These are phyloP conservation scores for Beauveria brongniartii DNA, from an alignment of 2,329 filamentous ascomycete species.

Conservation along the genomic window DNA sequence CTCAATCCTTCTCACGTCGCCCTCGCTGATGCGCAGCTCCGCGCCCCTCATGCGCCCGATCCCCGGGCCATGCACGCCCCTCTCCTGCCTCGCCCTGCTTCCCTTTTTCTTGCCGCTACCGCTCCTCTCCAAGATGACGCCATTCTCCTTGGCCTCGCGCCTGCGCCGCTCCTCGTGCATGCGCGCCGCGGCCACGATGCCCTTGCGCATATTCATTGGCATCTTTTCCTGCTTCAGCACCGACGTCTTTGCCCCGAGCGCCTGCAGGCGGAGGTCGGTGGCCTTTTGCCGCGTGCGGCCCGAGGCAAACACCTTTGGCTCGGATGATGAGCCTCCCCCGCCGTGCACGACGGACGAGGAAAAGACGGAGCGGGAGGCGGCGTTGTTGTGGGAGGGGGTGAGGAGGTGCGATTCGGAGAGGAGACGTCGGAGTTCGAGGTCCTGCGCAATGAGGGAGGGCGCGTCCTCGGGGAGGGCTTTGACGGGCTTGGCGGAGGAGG, in stretches of 20 bases:
- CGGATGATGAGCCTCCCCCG: slow-evolving; percentile 22
- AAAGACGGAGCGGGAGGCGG: slow-evolving; percentile 39
- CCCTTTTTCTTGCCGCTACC: slow-evolving; percentile 28
- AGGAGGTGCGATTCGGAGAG: slow-evolving; percentile 89
- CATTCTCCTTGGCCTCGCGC: slow-evolving; percentile 78
- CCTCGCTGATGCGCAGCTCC: slow-evolving; percentile 67
- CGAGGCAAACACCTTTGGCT: slow-evolving; percentile 36
- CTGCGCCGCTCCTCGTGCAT: slow-evolving; percentile 63
- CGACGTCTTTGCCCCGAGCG: slow-evolving; percentile 69
- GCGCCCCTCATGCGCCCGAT: slow-evolving; percentile 77
- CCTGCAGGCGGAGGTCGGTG: slow-evolving; percentile 73
- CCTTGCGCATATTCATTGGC: slow-evolving; percentile 79
- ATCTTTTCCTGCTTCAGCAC: slow-evolving; percentile 75
- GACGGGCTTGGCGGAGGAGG: slow-evolving; percentile 19
- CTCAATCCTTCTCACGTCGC: slow-evolving; percentile 66
- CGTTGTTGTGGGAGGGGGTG: slow-evolving; percentile 29
- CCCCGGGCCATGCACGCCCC: slow-evolving; percentile 63
- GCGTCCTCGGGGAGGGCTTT: slow-evolving; percentile 45
- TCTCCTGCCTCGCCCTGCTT: slow-evolving; percentile 40
- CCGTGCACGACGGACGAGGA: slow-evolving; percentile 31
- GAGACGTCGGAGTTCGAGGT: slow-evolving; percentile 83
- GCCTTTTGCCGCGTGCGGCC: slow-evolving; percentile 75
- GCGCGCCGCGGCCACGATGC: slow-evolving; percentile 63
- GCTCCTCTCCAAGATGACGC: slow-evolving; percentile 69
- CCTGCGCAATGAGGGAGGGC: slow-evolving; percentile 72